These are phyloP conservation scores for Sclerotiophoma versabilis DNA, from an alignment of 2,329 filamentous ascomycete genomes.

Conservation along the genomic window DNA sequence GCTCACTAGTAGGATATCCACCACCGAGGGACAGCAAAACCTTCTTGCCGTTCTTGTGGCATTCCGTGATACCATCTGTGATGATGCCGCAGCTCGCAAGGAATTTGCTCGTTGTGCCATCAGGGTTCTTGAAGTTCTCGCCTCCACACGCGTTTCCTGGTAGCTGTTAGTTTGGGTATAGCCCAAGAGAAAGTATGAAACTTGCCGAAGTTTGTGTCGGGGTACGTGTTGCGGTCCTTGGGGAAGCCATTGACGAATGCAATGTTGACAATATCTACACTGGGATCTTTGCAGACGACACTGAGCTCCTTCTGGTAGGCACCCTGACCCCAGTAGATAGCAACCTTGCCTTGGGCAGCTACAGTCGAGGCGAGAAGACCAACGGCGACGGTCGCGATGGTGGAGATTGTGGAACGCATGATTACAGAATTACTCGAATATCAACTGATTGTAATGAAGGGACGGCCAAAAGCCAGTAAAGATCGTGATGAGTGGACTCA, in stretches of 20 bases:
- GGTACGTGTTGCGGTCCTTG: constrained; percentile 55
- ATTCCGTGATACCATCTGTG: constrained; percentile 38
- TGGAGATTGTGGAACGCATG: constrained; percentile 47
- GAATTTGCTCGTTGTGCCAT: constrained; percentile 51
- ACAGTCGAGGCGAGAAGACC: constrained; percentile 44
- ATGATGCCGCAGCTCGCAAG: constrained; percentile 55
- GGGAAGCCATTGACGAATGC: constrained; percentile 65
- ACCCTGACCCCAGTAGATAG: constrained; percentile 65
- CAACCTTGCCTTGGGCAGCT: constrained; percentile 57
- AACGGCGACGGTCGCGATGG: constrained; percentile 45
- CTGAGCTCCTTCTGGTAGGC: constrained; percentile 56
- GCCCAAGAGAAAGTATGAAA: not conserved
- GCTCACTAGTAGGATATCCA: constrained; percentile 26
- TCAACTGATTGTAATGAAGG: constrained; percentile 44
- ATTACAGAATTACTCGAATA: constrained; percentile 38
- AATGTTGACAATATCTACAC: constrained; percentile 63
- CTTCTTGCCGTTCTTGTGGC: constrained; percentile 46
- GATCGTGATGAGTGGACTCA: constrained; percentile 51
- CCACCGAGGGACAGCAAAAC: constrained; percentile 59
- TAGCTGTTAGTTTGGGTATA: not conserved
- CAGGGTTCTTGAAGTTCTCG: constrained; percentile 44
- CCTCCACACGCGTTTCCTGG: constrained; percentile 54
- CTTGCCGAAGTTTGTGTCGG: constrained; percentile 63
- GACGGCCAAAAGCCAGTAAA: constrained; percentile 50
- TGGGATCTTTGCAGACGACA: constrained; percentile 60